Evolutionary conservation across 1,139 yeast species (phyloP), one percentile per base, ranked within the genome.

Genomic region (Nakaseomyces bracarensis): DNA sequence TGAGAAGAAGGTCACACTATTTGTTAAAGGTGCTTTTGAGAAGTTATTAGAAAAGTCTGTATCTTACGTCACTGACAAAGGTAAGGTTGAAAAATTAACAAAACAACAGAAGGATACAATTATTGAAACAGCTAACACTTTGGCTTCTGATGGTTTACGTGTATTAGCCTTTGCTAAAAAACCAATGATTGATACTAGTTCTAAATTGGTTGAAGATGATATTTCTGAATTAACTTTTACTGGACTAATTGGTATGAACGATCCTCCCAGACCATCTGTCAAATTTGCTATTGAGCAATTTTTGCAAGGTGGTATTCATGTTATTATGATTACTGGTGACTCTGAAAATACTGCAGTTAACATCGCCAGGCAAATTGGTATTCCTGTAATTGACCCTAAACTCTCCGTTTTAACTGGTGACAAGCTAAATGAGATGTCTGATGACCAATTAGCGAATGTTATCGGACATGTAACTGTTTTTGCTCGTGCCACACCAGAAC

Each of bases 251-350:
- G 97, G 96, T 44, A 86, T 91, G 94, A 85, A 85, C 53, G 97
- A 91, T 65, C 98, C 98, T 10, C 98, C 97, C 43, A 75, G 97
- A 57, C 81, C 89, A 8, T 79, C 82, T 47, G 96, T 87, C 4
- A 73, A 75, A 41, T 68, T 71, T 44, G 80, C 95, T 1, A 75
- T 91, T 47, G 74, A 83, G 14, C 69, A 77, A 49, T 71, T 91
- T 47, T 72, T 86, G 71, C 79, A 79, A 56, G 95, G 96, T 48
- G 96, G 97, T 41, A 97, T 91, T 33, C 94, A 86, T 59, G 87
- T 91, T 13, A 83, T 91, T 41, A 91, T 91, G 97, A 89, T 91
- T 52, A 91, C 98, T 15, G 98, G 98, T 52, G 98, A 91, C 63
- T 76, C 89, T 37, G 96, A 89, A 51, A 77, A 82, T 9, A 91